Evolutionary conservation across 768 basidiomycete genomes (phyloP).

Genomic region (Tulasnella calospora): DNA sequence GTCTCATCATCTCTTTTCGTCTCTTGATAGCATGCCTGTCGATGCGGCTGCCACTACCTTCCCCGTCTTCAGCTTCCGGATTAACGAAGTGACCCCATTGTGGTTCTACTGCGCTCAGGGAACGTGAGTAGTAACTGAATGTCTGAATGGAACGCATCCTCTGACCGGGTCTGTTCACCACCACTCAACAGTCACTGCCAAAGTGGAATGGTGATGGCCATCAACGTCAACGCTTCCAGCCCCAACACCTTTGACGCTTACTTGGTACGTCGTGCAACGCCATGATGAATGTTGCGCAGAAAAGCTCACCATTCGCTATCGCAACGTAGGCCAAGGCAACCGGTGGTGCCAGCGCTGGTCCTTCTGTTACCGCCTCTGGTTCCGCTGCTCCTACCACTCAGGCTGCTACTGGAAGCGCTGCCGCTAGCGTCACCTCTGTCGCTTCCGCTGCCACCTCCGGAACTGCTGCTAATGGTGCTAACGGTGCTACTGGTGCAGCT

Average conservation of each 20-base stretch:
- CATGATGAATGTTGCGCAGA: neutral
- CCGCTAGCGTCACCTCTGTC: neutral
- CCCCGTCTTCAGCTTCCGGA: conserved; percentile 24
- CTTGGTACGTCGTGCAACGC: conserved; percentile 14
- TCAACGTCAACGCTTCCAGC: conserved; percentile 24
- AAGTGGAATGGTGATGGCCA: conserved; percentile 26
- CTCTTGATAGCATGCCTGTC: conserved; percentile 18
- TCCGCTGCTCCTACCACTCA: neutral
- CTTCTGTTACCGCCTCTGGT: neutral
- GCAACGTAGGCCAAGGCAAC: neutral
- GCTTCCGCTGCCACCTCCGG: neutral
- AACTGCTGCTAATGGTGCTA: neutral
- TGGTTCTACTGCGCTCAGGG: conserved; percentile 27
- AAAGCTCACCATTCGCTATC: neutral
- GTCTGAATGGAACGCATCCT: neutral
- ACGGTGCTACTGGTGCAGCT: neutral
- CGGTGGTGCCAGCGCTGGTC: neutral
- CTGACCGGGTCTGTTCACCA: neutral
- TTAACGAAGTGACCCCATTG: conserved; percentile 21
- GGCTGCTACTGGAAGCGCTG: neutral
- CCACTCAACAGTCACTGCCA: conserved; percentile 17
- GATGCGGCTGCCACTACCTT: conserved; percentile 23
- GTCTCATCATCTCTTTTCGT: neutral
- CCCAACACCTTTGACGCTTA: conserved; percentile 25
- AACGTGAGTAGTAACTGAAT: neutral